Base-by-base conservation (phyloP, 495 filamentous ascomycete species). In the Trichoderma asperelloides region DNA sequence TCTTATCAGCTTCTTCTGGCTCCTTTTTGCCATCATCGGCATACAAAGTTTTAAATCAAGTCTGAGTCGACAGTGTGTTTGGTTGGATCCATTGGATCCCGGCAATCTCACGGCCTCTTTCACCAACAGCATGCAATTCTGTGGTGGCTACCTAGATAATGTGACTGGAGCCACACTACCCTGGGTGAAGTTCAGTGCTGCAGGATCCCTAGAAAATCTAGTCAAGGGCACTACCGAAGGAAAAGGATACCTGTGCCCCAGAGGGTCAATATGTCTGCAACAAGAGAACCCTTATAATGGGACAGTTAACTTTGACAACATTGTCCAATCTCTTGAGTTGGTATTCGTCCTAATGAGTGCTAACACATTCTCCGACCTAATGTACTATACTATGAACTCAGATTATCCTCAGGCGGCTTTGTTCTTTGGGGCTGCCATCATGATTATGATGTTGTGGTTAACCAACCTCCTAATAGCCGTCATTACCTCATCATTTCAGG, bases 331-430 rank as follows among this genome's bases (percentile, higher is more conserved):
- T 2, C 77, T 97, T 37, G 92, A 98, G 78, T 77, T 97, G 60
- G 94, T 99, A n/a, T 99, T 99, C 76, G 92, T 99, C 45, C 87
- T 98, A 70, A 97, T 99, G 92, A 96, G 90, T 70, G 91, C 92
- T 18, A 99, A 99, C 77, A 98, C 95, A 0, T 98, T 93, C 74
- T 89, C 93, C 1, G 92, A 97, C 73, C 77, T 99, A 39, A 89
- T 99, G 74, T 98, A 99, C 74, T 91, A 91, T 70, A 92, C 92
- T 18, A 91, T 89, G 39, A 87, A 96, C 74, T 96, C 89, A 66
- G 95, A 99, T 71, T 97, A 95, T 70, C 85, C 97, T 28, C 86
- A 89, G 1, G 84, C 91, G 5, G 91, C 93, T 9, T 77, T 95
- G 8, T 96, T 93, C 78, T 96, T 96, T 69, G 92, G 89, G 30